Base-by-base conservation (phyloP, 768 basidiomycete species). In the Naganishia antarctica region DNA sequence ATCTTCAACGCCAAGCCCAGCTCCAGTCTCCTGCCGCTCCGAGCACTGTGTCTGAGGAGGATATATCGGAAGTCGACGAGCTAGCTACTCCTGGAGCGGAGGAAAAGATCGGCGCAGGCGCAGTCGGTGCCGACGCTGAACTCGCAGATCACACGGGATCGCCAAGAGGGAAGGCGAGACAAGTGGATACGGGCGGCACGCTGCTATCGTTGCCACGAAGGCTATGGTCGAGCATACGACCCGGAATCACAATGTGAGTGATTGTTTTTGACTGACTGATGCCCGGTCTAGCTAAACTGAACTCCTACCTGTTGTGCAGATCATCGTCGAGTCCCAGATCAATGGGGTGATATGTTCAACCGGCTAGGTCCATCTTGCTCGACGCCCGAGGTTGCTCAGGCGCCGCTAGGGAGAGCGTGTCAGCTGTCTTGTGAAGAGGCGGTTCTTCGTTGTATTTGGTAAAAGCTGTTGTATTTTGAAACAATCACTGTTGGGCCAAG, bases 61-160 rank as follows among this genome's bases (percentile, higher is more conserved):
- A 57, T 16, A 25, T 57, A 21, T 57, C 53, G 1, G 53, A 57
- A 25, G 53, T 57, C 11, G 53, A 57, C 31, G 53, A 57, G 53
- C 37, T 57, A 8, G 53, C 53, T 2, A 57, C 37, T 1, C 37
- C 50, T 32, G 50, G n/a, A n/a, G n/a, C 34, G 13, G 53, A 15
- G 6, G 37, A 25, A 4, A 23, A 41, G 37, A 29, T 21, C 4
- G 5, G 23, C n/a, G 32, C 15, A 1, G 21, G 6, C 34, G 37
- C 0, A 12, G 53, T 23, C 23, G 16, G 34, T 15, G 34, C 5
- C 4, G 16, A 25, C 6, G 37, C 23, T 21, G 53, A 34, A 40
- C 18, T 16, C 11, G 32, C 31, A 40, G 51, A n/a, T 4, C 26
- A 15, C n/a, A 51, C 31, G 28, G 49, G 43, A 44, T 44, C 26